Base-by-base conservation (phyloP, 2,329 filamentous ascomycete species). In the Colletotrichum sp. region DNA sequence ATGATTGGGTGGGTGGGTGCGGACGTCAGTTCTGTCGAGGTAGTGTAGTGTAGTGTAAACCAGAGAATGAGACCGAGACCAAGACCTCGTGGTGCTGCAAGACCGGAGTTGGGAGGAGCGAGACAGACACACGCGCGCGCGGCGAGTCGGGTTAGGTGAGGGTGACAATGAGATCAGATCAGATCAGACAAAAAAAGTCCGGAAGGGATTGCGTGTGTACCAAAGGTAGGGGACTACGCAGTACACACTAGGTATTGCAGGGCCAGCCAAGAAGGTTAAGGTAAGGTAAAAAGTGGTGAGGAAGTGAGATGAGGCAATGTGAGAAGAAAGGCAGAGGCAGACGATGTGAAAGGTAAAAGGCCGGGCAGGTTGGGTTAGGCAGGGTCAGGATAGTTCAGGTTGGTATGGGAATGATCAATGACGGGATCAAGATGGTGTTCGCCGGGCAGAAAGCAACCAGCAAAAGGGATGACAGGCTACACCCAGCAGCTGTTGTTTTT, bases 1-100 rank as follows among this genome's bases (percentile, higher is more conserved):
- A 76, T 60, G 74, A 74, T 69, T 74, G 70, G 70, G 63, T 69
- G 73, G 71, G 59, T 69, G 74, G 16, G 49, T 59, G 74, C 74
- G 70, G 32, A 69, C 59, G 71, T 69, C 65, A 21, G 49, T 68
- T 32, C 44, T 21, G 44, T 52, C 44, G 63, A 67, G 68, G 18
- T 49, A 7, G 34, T 36, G 34, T 36, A 32, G 10, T 12, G 32
- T 34, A 36, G 15, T 36, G 34, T 36, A 57, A 34, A 44, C 21
- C n/a, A 63, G 57, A 70, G 68, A 63, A 70, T 70, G 68, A 52
- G 65, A 69, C 28, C 64, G 59, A 74, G 65, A 62, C 36, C 36
- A 70, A 59, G 60, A 68, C 55, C 52, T 66, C 63, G 62, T 64
- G 30, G 55, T 63, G 69, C 32, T 68, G 64, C 49, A 36, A 63